phyloP scores from a whole-genome alignment of 306 rosid genomes.

The Dryas octopetala region DNA sequence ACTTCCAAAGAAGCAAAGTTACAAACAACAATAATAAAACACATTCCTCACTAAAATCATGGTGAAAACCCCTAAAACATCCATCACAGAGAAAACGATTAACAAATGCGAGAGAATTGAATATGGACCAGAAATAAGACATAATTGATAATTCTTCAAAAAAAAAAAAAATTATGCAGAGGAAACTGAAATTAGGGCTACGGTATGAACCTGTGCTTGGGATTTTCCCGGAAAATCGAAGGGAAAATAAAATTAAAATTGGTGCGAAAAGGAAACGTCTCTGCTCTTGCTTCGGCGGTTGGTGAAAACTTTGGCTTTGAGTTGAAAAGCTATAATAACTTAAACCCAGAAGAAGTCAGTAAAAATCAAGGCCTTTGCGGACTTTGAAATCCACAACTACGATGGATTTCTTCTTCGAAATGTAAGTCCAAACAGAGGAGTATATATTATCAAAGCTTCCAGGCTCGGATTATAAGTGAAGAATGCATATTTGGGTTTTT shows the following conservation, averaged over 20 bases:
- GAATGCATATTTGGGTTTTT: too few relatives aligned
- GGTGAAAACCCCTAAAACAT: slow-evolving; percentile 29
- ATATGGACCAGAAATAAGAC: neutral
- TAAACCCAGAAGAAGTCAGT: too few relatives aligned
- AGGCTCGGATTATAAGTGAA: too few relatives aligned
- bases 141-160: neutral
- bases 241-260: slow-evolving; percentile 1
- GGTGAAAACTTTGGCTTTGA: slow-evolving; percentile 16
- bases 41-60: slow-evolving; percentile 9
- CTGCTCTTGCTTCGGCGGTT: slow-evolving; percentile 43
- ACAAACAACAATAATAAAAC: neutral
- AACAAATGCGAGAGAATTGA: slow-evolving; percentile 8
- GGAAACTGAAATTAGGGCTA: slow-evolving; percentile 10
- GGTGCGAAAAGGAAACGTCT: neutral
- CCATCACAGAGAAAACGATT: neutral
- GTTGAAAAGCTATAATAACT: too few relatives aligned
- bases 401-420: too few relatives aligned
- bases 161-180: neutral
- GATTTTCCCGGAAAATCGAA: slow-evolving; percentile 38
- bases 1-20: neutral
- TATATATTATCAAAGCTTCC: too few relatives aligned
- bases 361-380: too few relatives aligned
- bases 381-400: too few relatives aligned
- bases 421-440: too few relatives aligned
- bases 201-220: slow-evolving; percentile 38